Evolutionary conservation across 257 asterid species (phyloP).

Genomic region (Perilla frutescens): DNA sequence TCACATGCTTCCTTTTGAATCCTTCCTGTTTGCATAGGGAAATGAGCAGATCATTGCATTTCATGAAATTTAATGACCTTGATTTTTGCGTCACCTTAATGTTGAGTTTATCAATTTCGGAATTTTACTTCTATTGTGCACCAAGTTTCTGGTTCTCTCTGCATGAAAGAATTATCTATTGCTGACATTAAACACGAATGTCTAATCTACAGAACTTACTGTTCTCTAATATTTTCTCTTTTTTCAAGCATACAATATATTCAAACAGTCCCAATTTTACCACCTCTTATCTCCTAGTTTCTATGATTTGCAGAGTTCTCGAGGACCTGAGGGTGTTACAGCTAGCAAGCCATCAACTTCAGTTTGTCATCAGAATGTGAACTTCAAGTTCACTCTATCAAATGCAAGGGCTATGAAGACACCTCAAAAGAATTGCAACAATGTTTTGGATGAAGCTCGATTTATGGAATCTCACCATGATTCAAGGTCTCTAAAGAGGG

Average conservation of each 20-base stretch:
- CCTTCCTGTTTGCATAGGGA: not conserved
- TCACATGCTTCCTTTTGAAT: constrained; percentile 7
- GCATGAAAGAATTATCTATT: constrained; percentile 13
- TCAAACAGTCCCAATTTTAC: constrained; percentile 10
- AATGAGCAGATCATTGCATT: not conserved
- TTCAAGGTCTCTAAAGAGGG: constrained; percentile 55
- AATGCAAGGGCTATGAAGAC: constrained; percentile 41
- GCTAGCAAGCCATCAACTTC: constrained; percentile 52
- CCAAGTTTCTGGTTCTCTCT: constrained; percentile 1
- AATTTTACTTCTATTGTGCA: not conserved
- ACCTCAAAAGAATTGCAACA: constrained; percentile 35
- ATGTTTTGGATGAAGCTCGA: constrained; percentile 29
- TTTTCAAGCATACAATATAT: not conserved
- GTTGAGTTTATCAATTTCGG: not conserved
- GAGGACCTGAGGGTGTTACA: constrained; percentile 43
- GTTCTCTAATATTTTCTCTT: not conserved
- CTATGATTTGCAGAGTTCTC: constrained; percentile 51
- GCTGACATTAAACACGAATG: not conserved
- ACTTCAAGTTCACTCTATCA: constrained; percentile 38
- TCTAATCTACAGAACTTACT: not conserved
- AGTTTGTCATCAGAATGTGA: constrained; percentile 41
- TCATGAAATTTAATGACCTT: not conserved
- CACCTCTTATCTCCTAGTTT: constrained; percentile 35
- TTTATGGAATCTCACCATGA: constrained; percentile 26
- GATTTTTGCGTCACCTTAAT: constrained; percentile 10